phyloP scores from a whole-genome alignment of 179 eudicot genomes.

The Drosera spatulata region DNA sequence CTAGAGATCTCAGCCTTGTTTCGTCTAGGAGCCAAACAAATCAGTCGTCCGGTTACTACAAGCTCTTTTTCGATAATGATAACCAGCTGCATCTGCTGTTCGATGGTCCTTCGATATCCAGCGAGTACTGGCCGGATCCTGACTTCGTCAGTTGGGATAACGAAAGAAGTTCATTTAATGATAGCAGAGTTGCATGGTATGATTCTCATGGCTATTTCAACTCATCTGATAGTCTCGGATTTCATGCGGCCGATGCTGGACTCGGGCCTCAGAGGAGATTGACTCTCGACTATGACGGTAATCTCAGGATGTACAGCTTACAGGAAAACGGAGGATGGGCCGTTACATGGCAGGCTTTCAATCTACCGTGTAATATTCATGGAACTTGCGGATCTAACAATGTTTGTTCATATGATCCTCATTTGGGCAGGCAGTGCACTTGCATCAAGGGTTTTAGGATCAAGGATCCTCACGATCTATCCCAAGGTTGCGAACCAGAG shows the following conservation, averaged over 20 bases:
- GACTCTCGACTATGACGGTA: constrained; percentile 41
- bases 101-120: too few relatives aligned
- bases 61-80: too few relatives aligned
- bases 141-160: too few relatives aligned
- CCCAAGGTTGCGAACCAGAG: constrained; percentile 7
- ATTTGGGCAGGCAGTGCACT: constrained; percentile 21
- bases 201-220: constrained; percentile 16
- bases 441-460: constrained; percentile 9
- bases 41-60: too few relatives aligned
- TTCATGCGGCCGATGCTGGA: constrained; percentile 16
- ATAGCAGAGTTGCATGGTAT: constrained; percentile 3
- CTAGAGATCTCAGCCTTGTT: too few relatives aligned
- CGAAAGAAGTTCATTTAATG: constrained; percentile 19
- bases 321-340: constrained; percentile 2
- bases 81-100: too few relatives aligned
- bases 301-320: constrained; percentile 34
- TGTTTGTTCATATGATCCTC: constrained; percentile 20
- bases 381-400: constrained; percentile 31
- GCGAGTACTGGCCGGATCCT: too few relatives aligned
- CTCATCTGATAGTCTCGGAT: constrained; percentile 20
- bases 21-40: too few relatives aligned
- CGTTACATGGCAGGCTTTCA: constrained; percentile 6
- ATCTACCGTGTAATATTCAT: constrained; percentile 3
- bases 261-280: constrained; percentile 20
- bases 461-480: constrained; percentile 7